These are phyloP conservation scores for Pestalotiopsis sp. DNA, from an alignment of 2,329 filamentous ascomycete genomes.

Conservation along the genomic window DNA sequence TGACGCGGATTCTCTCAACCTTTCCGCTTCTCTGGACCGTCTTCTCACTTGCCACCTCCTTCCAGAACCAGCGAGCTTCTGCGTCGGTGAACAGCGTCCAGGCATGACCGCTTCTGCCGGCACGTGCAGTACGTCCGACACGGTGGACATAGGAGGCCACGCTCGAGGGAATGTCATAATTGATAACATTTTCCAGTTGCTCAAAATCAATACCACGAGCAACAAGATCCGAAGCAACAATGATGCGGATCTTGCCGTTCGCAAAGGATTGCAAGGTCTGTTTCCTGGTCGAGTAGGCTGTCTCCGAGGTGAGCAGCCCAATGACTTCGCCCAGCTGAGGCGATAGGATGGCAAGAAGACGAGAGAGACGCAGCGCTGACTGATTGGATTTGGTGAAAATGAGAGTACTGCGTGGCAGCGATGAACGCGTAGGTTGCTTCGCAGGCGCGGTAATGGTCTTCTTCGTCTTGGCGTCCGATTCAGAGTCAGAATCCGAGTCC, in stretches of 20 bases:
- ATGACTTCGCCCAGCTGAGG: slow-evolving; percentile 60
- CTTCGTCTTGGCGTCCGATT: slow-evolving; percentile 12
- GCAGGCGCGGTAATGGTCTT: not conserved
- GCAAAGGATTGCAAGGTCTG: slow-evolving; percentile 71
- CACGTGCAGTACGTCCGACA: slow-evolving; percentile 87
- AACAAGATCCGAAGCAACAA: slow-evolving; percentile 92
- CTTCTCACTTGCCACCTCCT: slow-evolving; percentile 68
- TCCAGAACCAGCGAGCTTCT: slow-evolving; percentile 92
- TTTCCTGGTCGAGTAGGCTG: slow-evolving; percentile 70
- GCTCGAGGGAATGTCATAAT: slow-evolving; percentile 88
- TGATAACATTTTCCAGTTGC: slow-evolving; percentile 81
- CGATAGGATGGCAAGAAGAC: slow-evolving; percentile 71
- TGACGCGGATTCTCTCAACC: slow-evolving; percentile 52
- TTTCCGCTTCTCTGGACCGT: slow-evolving; percentile 49
- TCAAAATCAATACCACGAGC: slow-evolving; percentile 86
- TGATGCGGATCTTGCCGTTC: slow-evolving; percentile 65
- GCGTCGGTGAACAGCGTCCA: slow-evolving; percentile 85
- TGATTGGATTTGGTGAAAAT: slow-evolving; percentile 94
- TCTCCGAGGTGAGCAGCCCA: slow-evolving; percentile 76
- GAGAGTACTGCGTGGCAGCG: slow-evolving; percentile 53
- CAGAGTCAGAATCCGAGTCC: slow-evolving; percentile 25
- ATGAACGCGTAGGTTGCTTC: slow-evolving; percentile 19
- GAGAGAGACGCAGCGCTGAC: slow-evolving; percentile 81
- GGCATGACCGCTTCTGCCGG: slow-evolving; percentile 73
- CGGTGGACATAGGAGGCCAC: slow-evolving; percentile 87